These are phyloP conservation scores for Penicillium glabrum DNA, from an alignment of 2,329 filamentous ascomycete genomes.

Conservation along the genomic window DNA sequence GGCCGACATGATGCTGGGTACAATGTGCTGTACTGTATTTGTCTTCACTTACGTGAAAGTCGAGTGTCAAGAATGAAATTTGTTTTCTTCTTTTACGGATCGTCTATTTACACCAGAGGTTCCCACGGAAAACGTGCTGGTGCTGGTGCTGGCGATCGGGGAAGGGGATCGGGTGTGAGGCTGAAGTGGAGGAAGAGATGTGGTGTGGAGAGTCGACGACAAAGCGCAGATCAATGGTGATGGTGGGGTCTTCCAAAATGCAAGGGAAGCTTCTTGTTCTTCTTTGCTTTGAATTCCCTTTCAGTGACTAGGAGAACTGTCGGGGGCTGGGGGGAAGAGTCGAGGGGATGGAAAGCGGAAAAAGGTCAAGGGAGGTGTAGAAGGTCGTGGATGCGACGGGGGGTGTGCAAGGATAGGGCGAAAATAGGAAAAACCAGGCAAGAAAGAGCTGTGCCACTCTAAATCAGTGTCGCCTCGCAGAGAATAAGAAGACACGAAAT, in stretches of 20 bases:
- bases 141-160: conserved; percentile 54
- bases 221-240: conserved; percentile 26
- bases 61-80: conserved; percentile 45
- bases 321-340: conserved; percentile 7
- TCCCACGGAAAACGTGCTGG: conserved; percentile 89
- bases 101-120: conserved; percentile 80
- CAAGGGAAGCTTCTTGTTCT: conserved; percentile 12
- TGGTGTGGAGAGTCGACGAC: conserved; percentile 33
- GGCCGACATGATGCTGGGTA: conserved; percentile 66
- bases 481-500: conserved; percentile 1
- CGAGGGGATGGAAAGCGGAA: conserved; percentile 11
- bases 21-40: conserved; percentile 30
- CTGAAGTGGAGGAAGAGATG: conserved; percentile 33
- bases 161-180: conserved; percentile 39
- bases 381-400: conserved; percentile 18
- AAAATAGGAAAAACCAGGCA: conserved; percentile 19
- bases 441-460: conserved; percentile 10
- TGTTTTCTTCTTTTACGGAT: conserved; percentile 52
- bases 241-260: conserved; percentile 13
- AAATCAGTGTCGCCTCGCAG: neutral
- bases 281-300: neutral
- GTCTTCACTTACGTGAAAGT: conserved; percentile 45
- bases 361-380: conserved; percentile 10
- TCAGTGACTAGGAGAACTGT: neutral
- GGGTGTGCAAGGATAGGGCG: conserved; percentile 10